Evolutionary conservation across 345 rosid genomes (phyloP).

Genomic region (Brassica napus): DNA sequence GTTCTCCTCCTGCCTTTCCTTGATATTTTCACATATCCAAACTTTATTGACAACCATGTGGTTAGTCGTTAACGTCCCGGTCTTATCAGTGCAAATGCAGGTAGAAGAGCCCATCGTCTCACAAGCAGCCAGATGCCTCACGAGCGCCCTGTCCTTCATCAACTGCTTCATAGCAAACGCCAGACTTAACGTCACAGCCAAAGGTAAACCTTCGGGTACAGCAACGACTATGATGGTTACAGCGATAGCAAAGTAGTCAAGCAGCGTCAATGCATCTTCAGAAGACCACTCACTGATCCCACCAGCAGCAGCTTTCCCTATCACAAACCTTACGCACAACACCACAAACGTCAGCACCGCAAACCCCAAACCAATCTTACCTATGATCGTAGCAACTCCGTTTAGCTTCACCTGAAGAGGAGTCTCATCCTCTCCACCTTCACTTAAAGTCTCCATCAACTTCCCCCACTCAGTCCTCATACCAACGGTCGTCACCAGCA

Average conservation of each 20-base stretch:
- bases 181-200: constrained; percentile 95
- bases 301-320: constrained; percentile 52
- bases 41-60: constrained; percentile 85
- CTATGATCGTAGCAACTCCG: constrained; percentile 92
- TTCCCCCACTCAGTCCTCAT: constrained; percentile 98
- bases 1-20: constrained; percentile 40
- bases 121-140: constrained; percentile 94
- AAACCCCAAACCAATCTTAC: constrained; percentile 83
- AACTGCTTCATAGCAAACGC: constrained; percentile 96
- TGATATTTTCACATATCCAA: constrained; percentile 60
- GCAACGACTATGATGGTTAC: constrained; percentile 96
- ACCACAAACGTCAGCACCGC: constrained; percentile 78
- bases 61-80: constrained; percentile 93
- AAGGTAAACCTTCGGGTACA: constrained; percentile 94
- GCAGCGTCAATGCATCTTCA: constrained; percentile 65
- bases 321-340: constrained; percentile 60
- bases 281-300: constrained; percentile 67
- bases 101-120: constrained; percentile 97
- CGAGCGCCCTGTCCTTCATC: constrained; percentile 87
- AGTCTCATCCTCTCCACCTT: constrained; percentile 79
- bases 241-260: constrained; percentile 83
- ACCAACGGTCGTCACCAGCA: constrained; percentile 90
- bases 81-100: constrained; percentile 94
- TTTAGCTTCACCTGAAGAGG: constrained; percentile 96
- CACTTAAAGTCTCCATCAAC: constrained; percentile 82